Evolutionary conservation across 768 basidiomycete genomes (phyloP).

Genomic region (Plicaturopsis crispa): DNA sequence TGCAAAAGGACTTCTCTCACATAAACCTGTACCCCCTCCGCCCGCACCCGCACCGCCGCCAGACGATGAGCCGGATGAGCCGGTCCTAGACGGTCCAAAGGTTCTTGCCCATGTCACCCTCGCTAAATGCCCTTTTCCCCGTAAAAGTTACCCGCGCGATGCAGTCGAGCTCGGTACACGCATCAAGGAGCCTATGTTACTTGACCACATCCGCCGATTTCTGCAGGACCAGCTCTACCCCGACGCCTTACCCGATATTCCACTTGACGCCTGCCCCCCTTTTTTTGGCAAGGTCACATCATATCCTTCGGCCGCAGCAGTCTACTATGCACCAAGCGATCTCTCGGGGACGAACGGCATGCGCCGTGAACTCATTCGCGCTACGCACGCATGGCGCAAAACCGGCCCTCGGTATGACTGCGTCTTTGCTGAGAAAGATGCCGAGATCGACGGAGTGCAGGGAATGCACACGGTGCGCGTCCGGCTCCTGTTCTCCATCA

Average conservation of each 20-base stretch:
- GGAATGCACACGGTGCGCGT: conserved; percentile 17
- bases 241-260: conserved; percentile 8
- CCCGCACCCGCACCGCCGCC: neutral
- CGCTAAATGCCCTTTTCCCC: too few species aligned
- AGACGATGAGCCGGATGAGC: neutral
- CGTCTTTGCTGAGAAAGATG: conserved; percentile 15
- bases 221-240: conserved; percentile 8
- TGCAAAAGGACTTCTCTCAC: neutral
- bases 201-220: conserved; percentile 9
- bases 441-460: conserved; percentile 13
- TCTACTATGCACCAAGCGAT: conserved; percentile 28
- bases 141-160: too few species aligned
- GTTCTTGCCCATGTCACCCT: too few species aligned
- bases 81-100: too few species aligned
- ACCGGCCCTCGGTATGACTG: conserved; percentile 10
- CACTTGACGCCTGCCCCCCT: conserved; percentile 11
- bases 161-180: conserved; percentile 1
- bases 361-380: conserved; percentile 20
- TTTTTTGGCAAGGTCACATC: conserved; percentile 11
- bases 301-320: conserved; percentile 22
- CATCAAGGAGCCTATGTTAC: conserved; percentile 10
- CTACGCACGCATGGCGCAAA: conserved; percentile 19
- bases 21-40: neutral
- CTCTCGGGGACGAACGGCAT: conserved; percentile 20
- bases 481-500: conserved; percentile 20